Conservation (phyloP, 1,284 basidiomycete genomes). For the Coniferiporia sulphurascens region DNA sequence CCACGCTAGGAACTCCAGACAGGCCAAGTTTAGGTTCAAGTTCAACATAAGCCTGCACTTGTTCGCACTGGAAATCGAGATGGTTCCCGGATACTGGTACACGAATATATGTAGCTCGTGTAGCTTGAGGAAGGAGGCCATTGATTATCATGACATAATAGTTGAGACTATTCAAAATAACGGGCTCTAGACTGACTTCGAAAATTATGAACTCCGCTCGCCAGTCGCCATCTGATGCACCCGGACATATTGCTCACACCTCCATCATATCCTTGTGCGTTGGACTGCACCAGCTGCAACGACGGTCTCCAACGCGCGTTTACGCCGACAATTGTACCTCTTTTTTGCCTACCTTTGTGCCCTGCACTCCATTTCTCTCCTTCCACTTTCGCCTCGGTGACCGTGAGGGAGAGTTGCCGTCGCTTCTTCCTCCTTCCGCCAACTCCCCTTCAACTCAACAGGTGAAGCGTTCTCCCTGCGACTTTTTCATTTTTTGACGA, state of each 20-base stretch:
- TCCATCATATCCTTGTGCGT: slow-evolving; percentile 8
- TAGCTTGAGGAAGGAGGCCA: no score
- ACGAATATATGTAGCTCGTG: no score
- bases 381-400: neutral
- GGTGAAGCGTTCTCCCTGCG: neutral
- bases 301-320: neutral
- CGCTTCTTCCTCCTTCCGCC: slow-evolving; percentile 7
- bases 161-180: no score
- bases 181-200: neutral
- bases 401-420: neutral
- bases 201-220: neutral
- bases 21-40: no score
- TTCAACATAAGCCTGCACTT: no score
- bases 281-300: slow-evolving; percentile 1
- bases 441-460: neutral
- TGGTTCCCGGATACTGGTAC: no score
- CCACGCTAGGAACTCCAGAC: no score
- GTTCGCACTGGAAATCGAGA: no score
- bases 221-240: neutral
- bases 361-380: slow-evolving; percentile 1
- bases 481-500: neutral
- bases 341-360: neutral
- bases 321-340: neutral
- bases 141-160: no score
- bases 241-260: neutral